Evolutionary conservation across 2,329 filamentous ascomycete genomes (phyloP).

Genomic region (Nemania serpens): DNA sequence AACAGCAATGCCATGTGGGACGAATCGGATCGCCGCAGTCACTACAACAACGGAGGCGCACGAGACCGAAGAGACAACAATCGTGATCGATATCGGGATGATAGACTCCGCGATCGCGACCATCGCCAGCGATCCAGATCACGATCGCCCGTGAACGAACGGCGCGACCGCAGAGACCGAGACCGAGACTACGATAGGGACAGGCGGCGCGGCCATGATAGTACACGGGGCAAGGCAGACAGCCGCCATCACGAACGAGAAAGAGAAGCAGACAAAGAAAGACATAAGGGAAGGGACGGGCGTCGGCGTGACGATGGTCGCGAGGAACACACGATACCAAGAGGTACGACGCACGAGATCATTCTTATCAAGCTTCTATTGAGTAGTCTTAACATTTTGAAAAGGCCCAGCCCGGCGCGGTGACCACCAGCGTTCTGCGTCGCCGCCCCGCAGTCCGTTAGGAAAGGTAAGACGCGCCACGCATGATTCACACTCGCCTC

Average conservation of each 20-base stretch:
- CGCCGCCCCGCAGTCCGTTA: conserved; percentile 30
- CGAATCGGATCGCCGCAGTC: conserved; percentile 50
- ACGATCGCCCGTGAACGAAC: conserved; percentile 41
- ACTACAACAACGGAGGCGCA: conserved; percentile 32
- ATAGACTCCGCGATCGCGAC: conserved; percentile 40
- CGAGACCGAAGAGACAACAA: conserved; percentile 39
- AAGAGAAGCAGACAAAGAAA: conserved; percentile 11
- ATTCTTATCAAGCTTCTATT: not conserved
- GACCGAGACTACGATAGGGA: conserved; percentile 47
- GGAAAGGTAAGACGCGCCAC: conserved; percentile 26
- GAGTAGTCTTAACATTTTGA: conserved; percentile 15
- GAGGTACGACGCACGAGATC: conserved; percentile 24
- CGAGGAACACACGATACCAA: conserved; percentile 25
- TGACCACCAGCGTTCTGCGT: conserved; percentile 31
- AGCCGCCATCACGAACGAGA: conserved; percentile 26
- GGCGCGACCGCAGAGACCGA: conserved; percentile 35
- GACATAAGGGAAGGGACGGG: conserved; percentile 23
- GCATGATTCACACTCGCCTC: conserved; percentile 38
- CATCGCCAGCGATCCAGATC: conserved; percentile 32
- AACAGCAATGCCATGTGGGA: conserved; percentile 69
- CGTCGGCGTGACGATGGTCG: conserved; percentile 33
- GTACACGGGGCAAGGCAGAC: conserved; percentile 17
- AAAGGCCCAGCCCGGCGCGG: conserved; percentile 31
- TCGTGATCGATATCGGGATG: conserved; percentile 40
- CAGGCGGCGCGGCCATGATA: conserved; percentile 29